Evolutionary conservation across 345 rosid species (phyloP).

Genomic region (Brassica cretica): DNA sequence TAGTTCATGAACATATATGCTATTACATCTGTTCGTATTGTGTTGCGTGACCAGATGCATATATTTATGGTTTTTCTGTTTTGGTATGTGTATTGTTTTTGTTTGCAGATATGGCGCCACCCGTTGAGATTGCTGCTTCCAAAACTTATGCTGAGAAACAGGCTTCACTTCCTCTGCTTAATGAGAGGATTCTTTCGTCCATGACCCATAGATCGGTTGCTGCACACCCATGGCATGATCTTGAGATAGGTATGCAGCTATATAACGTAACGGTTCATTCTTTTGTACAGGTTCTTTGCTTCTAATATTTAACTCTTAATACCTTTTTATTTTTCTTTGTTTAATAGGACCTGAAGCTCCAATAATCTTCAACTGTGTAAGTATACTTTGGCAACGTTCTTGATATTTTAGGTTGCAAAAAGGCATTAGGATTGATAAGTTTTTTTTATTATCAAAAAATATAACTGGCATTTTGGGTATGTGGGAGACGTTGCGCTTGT

Average conservation of each 20-base stretch:
- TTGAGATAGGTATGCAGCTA: conserved; percentile 73
- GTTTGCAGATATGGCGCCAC: conserved; percentile 67
- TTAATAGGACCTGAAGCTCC: conserved; percentile 91
- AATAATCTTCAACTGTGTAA: conserved; percentile 72
- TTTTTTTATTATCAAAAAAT: not conserved
- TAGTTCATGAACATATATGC: not conserved
- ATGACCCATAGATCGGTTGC: conserved; percentile 87
- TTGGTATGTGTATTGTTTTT: not conserved
- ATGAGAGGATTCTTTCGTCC: conserved; percentile 93
- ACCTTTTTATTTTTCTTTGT: conserved; percentile 1
- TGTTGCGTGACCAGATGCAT: conserved; percentile 3
- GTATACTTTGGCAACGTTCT: conserved; percentile 29
- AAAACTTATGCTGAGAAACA: conserved; percentile 41
- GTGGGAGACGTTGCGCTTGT: not conserved
- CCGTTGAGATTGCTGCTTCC: conserved; percentile 52
- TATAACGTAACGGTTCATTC: conserved; percentile 4
- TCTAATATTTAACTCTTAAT: not conserved
- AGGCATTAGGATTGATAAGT: too few species aligned
- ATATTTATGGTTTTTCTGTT: conserved; percentile 15
- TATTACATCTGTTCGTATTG: not conserved
- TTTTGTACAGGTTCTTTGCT: not conserved
- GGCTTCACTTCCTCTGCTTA: conserved; percentile 65
- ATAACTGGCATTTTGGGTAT: not conserved
- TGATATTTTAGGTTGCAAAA: not conserved
- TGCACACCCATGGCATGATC: conserved; percentile 99